These are phyloP conservation scores for Yamadazyma laniorum DNA, from an alignment of 805 yeast genomes.

Conservation along the genomic window DNA sequence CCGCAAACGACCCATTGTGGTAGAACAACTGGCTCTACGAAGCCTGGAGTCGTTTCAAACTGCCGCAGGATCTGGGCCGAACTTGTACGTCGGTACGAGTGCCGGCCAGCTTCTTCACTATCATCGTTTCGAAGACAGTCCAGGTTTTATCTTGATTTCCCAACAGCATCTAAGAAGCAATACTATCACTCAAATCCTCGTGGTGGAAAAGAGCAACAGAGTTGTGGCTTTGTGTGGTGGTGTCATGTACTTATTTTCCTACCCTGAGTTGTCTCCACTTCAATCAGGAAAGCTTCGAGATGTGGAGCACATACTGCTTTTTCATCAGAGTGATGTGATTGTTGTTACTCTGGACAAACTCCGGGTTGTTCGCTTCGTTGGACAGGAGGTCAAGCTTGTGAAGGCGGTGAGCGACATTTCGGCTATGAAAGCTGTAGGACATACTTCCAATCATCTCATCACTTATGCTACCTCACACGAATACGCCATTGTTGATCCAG, in stretches of 20 bases:
- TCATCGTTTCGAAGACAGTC: slow-evolving; percentile 39
- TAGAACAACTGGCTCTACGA: not conserved
- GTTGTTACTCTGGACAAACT: slow-evolving; percentile 29
- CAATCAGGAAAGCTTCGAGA: slow-evolving; percentile 37
- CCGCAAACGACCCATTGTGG: not conserved
- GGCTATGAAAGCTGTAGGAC: slow-evolving; percentile 27
- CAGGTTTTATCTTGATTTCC: slow-evolving; percentile 28
- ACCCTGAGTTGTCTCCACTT: slow-evolving; percentile 40
- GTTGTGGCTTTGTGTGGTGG: slow-evolving; percentile 24
- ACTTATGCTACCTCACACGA: slow-evolving; percentile 31
- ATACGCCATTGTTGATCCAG: slow-evolving; percentile 39
- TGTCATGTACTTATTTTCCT: slow-evolving; percentile 23
- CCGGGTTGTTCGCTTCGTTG: slow-evolving; percentile 28
- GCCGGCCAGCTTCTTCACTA: slow-evolving; percentile 37
- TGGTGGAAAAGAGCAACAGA: slow-evolving; percentile 24
- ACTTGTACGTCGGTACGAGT: slow-evolving; percentile 39
- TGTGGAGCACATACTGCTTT: slow-evolving; percentile 31
- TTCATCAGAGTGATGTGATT: slow-evolving; percentile 15
- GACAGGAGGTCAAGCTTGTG: slow-evolving; percentile 28
- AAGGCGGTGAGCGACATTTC: slow-evolving; percentile 32
- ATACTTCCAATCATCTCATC: slow-evolving; percentile 26
- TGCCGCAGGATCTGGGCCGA: slow-evolving; percentile 25
- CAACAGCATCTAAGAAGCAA: slow-evolving; percentile 12
- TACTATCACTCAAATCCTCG: slow-evolving; percentile 24
- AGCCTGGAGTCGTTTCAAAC: slow-evolving; percentile 14